Percentiles rank a stretch among this genome's conserved stretches.
phyloP scores from a whole-genome alignment of 208 protist genomes.

The Acanthamoeba sp. region DNA sequence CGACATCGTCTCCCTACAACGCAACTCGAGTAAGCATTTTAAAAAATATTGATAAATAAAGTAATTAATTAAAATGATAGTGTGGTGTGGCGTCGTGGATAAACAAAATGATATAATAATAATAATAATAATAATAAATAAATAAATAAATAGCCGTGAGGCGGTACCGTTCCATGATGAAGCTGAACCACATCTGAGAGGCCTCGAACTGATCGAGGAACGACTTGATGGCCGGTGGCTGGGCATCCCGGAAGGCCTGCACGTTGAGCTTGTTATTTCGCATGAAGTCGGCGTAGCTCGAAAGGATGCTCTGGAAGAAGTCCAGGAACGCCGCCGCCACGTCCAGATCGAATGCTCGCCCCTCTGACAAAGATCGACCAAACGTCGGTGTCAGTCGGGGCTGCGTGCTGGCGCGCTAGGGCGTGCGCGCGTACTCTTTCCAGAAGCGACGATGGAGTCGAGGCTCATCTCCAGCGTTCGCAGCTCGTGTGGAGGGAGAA shows the following conservation, averaged over 20 bases:
- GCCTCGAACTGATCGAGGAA: constrained; percentile 66
- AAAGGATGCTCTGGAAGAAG: constrained; percentile 53
- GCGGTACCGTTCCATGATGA: constrained; percentile 48
- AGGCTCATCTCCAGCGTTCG: constrained; percentile 62
- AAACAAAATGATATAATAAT: no score
- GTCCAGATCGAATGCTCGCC: constrained; percentile 45
- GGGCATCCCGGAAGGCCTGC: constrained; percentile 29
- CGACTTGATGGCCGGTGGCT: constrained; percentile 32
- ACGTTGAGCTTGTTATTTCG: constrained; percentile 56
- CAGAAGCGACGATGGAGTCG: constrained; percentile 33
- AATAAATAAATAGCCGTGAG: background rate
- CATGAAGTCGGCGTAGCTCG: constrained; percentile 7
- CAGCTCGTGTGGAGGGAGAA: constrained; percentile 6
- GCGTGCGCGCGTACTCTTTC: constrained; percentile 30
- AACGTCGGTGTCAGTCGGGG: no score
- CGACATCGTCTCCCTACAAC: constrained; percentile 20
- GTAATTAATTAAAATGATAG: no score
- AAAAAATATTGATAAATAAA: no score
- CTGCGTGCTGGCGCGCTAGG: background rate
- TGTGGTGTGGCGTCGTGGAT: no score
- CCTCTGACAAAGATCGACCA: constrained; percentile 34
- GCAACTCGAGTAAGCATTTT: no score
- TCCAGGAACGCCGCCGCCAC: constrained; percentile 62
- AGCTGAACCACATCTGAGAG: constrained; percentile 72
- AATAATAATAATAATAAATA: no score